These are phyloP conservation scores for Saraca asoca DNA, from an alignment of 331 rosid species.

Conservation along the genomic window DNA sequence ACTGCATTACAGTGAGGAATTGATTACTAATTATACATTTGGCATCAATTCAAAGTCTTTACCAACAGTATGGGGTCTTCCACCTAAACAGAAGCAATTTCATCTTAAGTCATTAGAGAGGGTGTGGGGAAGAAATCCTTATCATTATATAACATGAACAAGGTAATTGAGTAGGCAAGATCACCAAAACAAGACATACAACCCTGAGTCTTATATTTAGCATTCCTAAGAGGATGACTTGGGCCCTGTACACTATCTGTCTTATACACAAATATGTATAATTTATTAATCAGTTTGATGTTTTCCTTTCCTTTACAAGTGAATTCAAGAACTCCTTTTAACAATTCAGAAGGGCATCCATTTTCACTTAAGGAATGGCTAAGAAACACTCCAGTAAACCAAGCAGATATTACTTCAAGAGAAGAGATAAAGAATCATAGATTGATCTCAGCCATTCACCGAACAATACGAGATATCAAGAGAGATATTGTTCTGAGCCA, in stretches of 20 bases:
- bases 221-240: too few relatives aligned
- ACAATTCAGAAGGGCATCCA: conserved; percentile 2
- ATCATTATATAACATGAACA: too few relatives aligned
- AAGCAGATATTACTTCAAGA: conserved; percentile 17
- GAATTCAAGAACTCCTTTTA: background rate
- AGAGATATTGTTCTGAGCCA: background rate
- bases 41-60: conserved; percentile 2
- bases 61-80: conserved; percentile 12
- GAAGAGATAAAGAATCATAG: background rate
- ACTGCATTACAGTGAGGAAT: background rate
- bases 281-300: too few relatives aligned
- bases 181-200: too few relatives aligned
- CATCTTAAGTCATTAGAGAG: background rate
- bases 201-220: too few relatives aligned
- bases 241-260: too few relatives aligned
- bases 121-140: background rate
- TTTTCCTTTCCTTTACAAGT: too few relatives aligned
- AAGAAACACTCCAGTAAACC: conserved; percentile 6
- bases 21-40: background rate
- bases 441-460: conserved; percentile 18
- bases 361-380: conserved; percentile 3
- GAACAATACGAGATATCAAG: conserved; percentile 9
- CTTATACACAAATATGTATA: too few relatives aligned
- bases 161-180: too few relatives aligned
- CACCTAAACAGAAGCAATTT: background rate